Evolutionary conservation across 257 asterid genomes (phyloP).

Genomic region (Linderniella brevidens): DNA sequence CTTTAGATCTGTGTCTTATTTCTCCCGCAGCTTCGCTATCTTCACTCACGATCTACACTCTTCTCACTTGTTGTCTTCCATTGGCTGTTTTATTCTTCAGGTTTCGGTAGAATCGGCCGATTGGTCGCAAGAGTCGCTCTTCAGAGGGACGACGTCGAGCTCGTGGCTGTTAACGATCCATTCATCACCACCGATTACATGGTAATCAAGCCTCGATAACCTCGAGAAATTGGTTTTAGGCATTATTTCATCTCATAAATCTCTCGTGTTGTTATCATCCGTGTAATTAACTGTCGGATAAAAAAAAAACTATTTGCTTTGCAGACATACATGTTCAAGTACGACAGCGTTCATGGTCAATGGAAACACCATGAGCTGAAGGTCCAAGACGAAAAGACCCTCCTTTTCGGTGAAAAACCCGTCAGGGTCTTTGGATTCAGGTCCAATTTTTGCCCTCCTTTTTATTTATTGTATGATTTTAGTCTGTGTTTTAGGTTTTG

Average conservation of each 20-base stretch:
- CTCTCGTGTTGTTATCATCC: not conserved
- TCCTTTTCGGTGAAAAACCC: conserved; percentile 37
- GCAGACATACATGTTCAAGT: conserved; percentile 47
- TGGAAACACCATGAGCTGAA: conserved; percentile 46
- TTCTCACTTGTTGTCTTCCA: no score
- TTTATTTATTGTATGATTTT: not conserved
- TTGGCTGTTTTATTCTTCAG: conserved; percentile 15
- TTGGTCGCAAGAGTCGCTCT: conserved; percentile 49
- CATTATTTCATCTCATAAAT: not conserved
- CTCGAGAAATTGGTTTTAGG: not conserved
- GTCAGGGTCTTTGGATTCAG: conserved; percentile 33
- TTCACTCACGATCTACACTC: no score
- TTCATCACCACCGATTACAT: conserved; percentile 40
- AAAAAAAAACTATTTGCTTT: not conserved
- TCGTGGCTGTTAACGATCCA: conserved; percentile 55
- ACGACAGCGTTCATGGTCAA: conserved; percentile 45
- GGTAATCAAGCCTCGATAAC: conserved; percentile 16
- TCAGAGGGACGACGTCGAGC: conserved; percentile 46
- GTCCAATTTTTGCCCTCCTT: conserved; percentile 1
- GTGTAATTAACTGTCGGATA: not conserved
- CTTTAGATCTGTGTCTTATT: no score
- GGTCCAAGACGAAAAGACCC: conserved; percentile 41
- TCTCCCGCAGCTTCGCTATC: no score
- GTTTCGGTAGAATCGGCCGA: conserved; percentile 55
- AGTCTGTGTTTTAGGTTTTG: not conserved